These are phyloP conservation scores for Zoysia pacifica DNA, from an alignment of 176 grass and related monocot species.

Conservation along the genomic window DNA sequence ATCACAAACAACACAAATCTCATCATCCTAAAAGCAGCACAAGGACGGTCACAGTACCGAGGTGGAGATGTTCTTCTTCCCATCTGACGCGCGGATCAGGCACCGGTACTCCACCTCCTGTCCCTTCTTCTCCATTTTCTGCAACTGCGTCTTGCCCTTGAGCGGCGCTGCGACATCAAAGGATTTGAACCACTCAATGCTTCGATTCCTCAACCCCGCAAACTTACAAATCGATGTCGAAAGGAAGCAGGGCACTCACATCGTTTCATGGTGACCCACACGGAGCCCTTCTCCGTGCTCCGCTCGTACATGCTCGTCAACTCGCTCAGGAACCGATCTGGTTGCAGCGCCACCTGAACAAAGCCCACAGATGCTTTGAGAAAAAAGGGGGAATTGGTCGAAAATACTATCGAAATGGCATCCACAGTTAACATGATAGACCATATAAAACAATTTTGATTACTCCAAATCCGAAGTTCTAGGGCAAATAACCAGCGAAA, in stretches of 20 bases:
- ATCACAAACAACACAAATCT: neutral
- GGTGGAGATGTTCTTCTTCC: slow-evolving; percentile 85
- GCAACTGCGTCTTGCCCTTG: slow-evolving; percentile 58
- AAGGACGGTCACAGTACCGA: slow-evolving; percentile 48
- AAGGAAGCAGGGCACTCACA: slow-evolving; percentile 44
- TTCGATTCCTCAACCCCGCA: neutral
- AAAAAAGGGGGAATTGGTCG: neutral
- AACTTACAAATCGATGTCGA: slow-evolving; percentile 10
- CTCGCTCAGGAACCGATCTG: slow-evolving; percentile 94
- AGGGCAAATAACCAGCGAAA: neutral
- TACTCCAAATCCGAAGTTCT: slow-evolving; percentile 5
- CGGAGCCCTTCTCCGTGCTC: slow-evolving; percentile 78
- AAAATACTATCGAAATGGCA: neutral
- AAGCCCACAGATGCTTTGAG: neutral
- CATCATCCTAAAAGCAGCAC: neutral
- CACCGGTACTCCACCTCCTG: slow-evolving; percentile 65
- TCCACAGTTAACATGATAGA: too few relatives aligned
- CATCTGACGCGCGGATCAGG: slow-evolving; percentile 72
- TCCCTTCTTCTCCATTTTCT: slow-evolving; percentile 63
- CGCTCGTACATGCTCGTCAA: slow-evolving; percentile 90
- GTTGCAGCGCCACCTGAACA: slow-evolving; percentile 73
- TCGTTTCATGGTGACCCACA: slow-evolving; percentile 94
- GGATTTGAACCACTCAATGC: neutral
- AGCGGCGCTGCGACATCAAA: slow-evolving; percentile 63
- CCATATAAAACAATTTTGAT: too few relatives aligned